Evolutionary conservation across 495 filamentous ascomycete genomes (phyloP).

Genomic region (Neurospora hispaniola): DNA sequence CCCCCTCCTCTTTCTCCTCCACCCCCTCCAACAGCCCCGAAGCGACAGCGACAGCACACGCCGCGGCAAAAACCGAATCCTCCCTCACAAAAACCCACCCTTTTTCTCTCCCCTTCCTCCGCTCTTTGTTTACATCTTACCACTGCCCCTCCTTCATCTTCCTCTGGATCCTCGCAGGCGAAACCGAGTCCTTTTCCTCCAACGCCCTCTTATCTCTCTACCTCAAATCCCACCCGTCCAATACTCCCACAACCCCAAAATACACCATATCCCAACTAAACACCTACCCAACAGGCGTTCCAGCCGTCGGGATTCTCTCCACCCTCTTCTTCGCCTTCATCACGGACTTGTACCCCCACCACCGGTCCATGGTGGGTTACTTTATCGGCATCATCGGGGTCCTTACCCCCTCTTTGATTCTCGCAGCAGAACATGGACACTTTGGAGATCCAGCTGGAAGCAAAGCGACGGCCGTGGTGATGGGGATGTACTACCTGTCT

Average conservation of each 20-base stretch:
- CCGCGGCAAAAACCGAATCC: conserved; percentile 15
- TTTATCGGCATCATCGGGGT: conserved; percentile 42
- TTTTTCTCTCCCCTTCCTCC: conserved; percentile 17
- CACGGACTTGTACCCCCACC: conserved; percentile 40
- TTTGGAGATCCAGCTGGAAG: conserved; percentile 18
- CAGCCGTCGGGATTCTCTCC: conserved; percentile 40
- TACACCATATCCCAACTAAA: conserved; percentile 38
- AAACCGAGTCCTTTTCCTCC: conserved; percentile 42
- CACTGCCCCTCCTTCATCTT: conserved; percentile 31
- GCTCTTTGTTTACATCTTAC: conserved; percentile 31
- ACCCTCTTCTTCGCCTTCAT: conserved; percentile 47
- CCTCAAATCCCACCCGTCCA: conserved; percentile 24
- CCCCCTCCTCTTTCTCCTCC: too few species aligned
- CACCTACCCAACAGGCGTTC: conserved; percentile 40
- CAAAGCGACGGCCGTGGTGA: conserved; percentile 20
- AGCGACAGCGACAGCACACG: too few species aligned
- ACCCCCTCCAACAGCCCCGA: too few species aligned
- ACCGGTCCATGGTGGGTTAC: conserved; percentile 42
- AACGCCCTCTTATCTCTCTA: conserved; percentile 38
- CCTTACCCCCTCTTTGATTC: conserved; percentile 36
- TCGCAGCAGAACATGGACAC: conserved; percentile 30
- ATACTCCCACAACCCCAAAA: not conserved
- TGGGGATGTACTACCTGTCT: conserved; percentile 45
- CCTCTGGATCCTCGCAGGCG: conserved; percentile 41
- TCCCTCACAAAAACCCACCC: not conserved